Base-by-base conservation (phyloP, 2,329 filamentous ascomycete species). In the Colletotrichum acutatum region DNA sequence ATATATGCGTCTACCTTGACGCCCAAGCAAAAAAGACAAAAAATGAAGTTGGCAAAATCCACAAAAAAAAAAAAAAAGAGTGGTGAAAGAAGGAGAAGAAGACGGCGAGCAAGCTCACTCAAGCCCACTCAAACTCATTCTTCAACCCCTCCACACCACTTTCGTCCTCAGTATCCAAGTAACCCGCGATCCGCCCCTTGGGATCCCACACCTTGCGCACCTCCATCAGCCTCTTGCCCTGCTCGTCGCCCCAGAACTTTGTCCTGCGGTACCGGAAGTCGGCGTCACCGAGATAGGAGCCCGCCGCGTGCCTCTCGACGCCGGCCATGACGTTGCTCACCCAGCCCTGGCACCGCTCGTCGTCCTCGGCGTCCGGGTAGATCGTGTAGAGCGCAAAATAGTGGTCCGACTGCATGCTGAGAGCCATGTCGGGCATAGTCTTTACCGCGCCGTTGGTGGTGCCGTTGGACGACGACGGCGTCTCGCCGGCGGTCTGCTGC, bases 391-490 rank as follows among this genome's bases (percentile, higher is more conserved):
- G 66, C 1, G 88, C 86, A 76, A 90, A 86, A 77, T 90, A 90
- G 77, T 90, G 87, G 75, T 90, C 88, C 0, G 83, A 84, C 67
- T 89, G 87, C 84, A 89, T 84, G 32, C 83, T 86, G 16, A 89
- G 79, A 4, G 88, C 88, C 88, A 90, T 90, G 69, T 87, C 85
- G 0, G 83, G 81, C 46, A 85, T 78, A 34, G 73, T 57, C 57
- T 24, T 28, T 8, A 9, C 49, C 5, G 56, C 11, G 57, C 32
- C 4, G 28, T 66, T 52, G 56, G 65, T n/a, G 4, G 83, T 66
- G 82, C 83, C 4, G 80, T 83, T 46, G 3, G 16, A n/a, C 28
- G 46, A n/a, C 9, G n/a, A 3, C n/a, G 54, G 9, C 32, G 57
- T 49, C 19, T 49, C 42, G 42, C 42, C 42, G 6, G 19, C 19